Percentiles rank a stretch among this genome's conserved stretches.
Evolutionary conservation across 768 basidiomycete genomes (phyloP).

Genomic region (Cyathus striatus): DNA sequence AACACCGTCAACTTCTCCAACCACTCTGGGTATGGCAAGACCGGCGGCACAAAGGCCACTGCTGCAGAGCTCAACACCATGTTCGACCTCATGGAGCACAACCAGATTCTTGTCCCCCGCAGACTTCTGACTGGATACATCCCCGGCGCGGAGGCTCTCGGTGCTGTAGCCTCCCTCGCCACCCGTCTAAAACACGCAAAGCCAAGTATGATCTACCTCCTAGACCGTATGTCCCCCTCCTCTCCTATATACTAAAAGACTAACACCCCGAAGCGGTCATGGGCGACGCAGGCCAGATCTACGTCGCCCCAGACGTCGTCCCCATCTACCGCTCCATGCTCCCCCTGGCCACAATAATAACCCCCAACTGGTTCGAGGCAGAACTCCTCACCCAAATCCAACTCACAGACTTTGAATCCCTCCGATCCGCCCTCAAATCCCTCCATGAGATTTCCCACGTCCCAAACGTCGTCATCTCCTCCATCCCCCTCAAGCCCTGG

Average conservation of each 20-base stretch:
- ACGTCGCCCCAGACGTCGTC: conserved; percentile 83
- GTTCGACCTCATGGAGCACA: conserved; percentile 67
- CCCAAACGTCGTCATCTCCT: conserved; percentile 88
- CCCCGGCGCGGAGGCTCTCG: conserved; percentile 75
- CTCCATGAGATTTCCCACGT: conserved; percentile 77
- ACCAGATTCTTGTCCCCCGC: conserved; percentile 70
- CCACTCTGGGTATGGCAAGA: conserved; percentile 84
- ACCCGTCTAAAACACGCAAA: conserved; percentile 51
- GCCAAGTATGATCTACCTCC: conserved; percentile 71
- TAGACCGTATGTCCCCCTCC: conserved; percentile 84
- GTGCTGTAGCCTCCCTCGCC: conserved; percentile 59
- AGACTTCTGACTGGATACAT: conserved; percentile 90
- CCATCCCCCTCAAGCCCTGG: conserved; percentile 68
- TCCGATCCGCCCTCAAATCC: conserved; percentile 61
- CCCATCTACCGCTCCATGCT: conserved; percentile 82
- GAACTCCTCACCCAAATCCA: conserved; percentile 75
- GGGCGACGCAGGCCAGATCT: conserved; percentile 86
- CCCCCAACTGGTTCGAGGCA: conserved; percentile 97
- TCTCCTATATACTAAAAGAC: neutral
- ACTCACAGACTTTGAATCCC: conserved; percentile 61
- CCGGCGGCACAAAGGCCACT: conserved; percentile 74
- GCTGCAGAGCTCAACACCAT: conserved; percentile 73
- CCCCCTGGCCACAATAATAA: conserved; percentile 85
- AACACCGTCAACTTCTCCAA: conserved; percentile 96
- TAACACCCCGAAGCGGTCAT: conserved; percentile 93